Evolutionary conservation across 345 rosid species (phyloP).

Genomic region (Corchorus capsularis): DNA sequence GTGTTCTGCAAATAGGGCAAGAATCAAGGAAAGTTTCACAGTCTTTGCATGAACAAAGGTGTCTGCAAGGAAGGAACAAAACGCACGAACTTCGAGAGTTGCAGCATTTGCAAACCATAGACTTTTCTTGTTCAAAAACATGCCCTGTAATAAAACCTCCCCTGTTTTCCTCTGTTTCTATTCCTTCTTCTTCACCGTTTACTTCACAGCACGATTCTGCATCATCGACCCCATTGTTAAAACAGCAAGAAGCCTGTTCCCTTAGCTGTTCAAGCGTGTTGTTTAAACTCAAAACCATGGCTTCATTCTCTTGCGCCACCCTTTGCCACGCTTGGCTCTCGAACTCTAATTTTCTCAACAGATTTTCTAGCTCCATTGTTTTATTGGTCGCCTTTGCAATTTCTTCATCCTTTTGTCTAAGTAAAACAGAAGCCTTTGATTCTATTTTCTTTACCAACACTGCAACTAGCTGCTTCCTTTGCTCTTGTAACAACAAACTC

Average conservation of each 20-base stretch:
- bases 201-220: constrained; percentile 56
- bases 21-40: constrained; percentile 58
- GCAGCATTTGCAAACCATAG: constrained; percentile 56
- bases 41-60: constrained; percentile 69
- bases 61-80: constrained; percentile 92
- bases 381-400: constrained; percentile 49
- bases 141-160: neutral
- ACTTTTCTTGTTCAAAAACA: neutral
- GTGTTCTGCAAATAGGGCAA: constrained; percentile 73
- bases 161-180: constrained; percentile 21
- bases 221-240: constrained; percentile 43
- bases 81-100: constrained; percentile 52
- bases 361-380: constrained; percentile 57
- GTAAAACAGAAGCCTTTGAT: constrained; percentile 33
- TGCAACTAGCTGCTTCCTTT: constrained; percentile 51
- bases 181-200: constrained; percentile 20
- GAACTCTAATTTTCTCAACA: constrained; percentile 49
- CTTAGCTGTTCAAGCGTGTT: constrained; percentile 48
- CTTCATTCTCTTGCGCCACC: constrained; percentile 60
- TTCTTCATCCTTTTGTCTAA: constrained; percentile 65
- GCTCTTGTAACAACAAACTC: constrained; percentile 51
- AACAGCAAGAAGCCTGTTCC: constrained; percentile 42
- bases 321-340: constrained; percentile 70
- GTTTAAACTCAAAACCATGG: constrained; percentile 48
- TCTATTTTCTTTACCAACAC: constrained; percentile 44